Percentiles rank a stretch among this genome's conserved stretches.
These are phyloP conservation scores for Citrullus mucosospermus DNA, from an alignment of 306 rosid genomes.

Conservation along the genomic window DNA sequence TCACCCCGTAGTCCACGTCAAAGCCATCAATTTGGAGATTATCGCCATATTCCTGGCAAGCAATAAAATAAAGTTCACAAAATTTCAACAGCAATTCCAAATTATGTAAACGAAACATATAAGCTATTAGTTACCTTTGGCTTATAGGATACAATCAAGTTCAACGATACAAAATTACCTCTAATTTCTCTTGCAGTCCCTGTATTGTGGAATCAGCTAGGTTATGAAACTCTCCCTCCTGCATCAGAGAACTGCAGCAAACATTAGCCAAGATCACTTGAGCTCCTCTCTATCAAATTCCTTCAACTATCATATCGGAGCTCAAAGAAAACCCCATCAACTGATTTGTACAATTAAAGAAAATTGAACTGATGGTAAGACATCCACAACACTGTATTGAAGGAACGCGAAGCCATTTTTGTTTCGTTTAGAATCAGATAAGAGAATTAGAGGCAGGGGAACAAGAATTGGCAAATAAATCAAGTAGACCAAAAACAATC, in stretches of 20 bases:
- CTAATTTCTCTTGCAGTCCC: constrained; percentile 64
- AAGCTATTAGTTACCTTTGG: not conserved
- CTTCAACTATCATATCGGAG: not conserved
- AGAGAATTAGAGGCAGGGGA: not conserved
- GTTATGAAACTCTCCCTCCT: constrained; percentile 68
- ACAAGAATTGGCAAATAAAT: not conserved
- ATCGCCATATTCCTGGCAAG: constrained; percentile 74
- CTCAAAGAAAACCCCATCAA: not conserved
- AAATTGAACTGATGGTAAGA: not conserved
- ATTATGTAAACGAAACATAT: not conserved
- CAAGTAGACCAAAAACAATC: not conserved
- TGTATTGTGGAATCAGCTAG: constrained; percentile 70
- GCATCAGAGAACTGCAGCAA: constrained; percentile 58
- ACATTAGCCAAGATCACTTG: constrained; percentile 21
- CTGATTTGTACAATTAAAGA: not conserved
- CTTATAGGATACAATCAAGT: not conserved
- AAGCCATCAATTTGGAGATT: constrained; percentile 58
- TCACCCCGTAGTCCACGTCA: constrained; percentile 88
- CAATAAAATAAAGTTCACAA: not conserved
- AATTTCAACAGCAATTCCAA: not conserved
- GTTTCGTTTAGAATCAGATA: not conserved
- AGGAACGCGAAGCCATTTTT: not conserved
- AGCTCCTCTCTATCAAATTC: not conserved
- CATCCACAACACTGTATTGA: not conserved
- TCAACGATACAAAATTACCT: constrained; percentile 28